Evolutionary conservation across 345 rosid genomes (phyloP), one percentile per base, ranked within the genome.

Genomic region (Barbarea vulgaris): DNA sequence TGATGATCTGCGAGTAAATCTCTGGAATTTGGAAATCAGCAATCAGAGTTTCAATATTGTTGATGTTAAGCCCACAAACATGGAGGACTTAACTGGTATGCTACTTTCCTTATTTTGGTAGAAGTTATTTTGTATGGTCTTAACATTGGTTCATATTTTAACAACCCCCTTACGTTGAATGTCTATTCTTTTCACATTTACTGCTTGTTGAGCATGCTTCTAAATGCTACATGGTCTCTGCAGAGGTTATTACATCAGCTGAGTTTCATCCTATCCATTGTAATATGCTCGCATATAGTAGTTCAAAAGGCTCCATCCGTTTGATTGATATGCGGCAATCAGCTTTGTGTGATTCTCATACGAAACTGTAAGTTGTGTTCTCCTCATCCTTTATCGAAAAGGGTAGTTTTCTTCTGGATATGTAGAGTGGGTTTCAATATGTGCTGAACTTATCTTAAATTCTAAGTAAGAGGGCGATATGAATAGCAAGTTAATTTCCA

Each of bases 181-280:
- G 37, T 70, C 19, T 34, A 10, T 47, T 34, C 9, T 56, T 48
- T 64, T 55, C 37, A 46, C 27, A 17, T 55, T 55, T 64, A 34
- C 55, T 70, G 12, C 42, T 64, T 63, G 30, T 52, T 22, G 33
- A 69, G 57, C 11, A 51, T 76, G 54, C 54, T 67, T 66, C 67
- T 72, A 22, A 72, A 42, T 69, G 24, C 21, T 44, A 25, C 75
- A 33, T 69, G 59, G 55, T 83, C 54, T 48, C 70, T 72, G 85
- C 95, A 96, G 99, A 96, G 96, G 99, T 96, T 77, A 93, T 96
- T 73, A 96, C 99, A 67, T 96, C 98, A 58, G 99, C 99, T 25
- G 98, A 96, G 78, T 93, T 96, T 78, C 99, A 96, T 76, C 99
- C 99, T 71, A 83, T 82, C 62, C 98, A 93, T 70, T 96, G 99